phyloP scores from a whole-genome alignment of 352 stramenopile genomes.

The Phytophthora cryptogea region DNA sequence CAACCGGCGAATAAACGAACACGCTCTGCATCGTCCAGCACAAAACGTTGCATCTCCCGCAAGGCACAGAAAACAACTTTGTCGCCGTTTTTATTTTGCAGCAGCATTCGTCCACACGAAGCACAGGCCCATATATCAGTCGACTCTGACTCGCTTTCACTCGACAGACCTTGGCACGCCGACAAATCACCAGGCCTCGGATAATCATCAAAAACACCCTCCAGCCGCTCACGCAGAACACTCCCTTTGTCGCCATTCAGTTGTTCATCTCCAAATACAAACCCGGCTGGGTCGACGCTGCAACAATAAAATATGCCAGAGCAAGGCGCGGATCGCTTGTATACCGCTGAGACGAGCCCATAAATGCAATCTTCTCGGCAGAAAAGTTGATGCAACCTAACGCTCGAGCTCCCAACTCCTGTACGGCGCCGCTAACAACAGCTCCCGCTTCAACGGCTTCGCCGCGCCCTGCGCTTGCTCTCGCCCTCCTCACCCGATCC shows the following conservation, averaged over 20 bases:
- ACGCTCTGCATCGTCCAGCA: no score
- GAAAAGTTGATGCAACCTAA: no score
- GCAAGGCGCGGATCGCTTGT: conserved; percentile 1
- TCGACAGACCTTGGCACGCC: neutral
- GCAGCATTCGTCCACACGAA: neutral
- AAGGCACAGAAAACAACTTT: no score
- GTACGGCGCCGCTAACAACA: no score
- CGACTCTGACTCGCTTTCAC: neutral
- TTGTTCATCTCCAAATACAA: neutral
- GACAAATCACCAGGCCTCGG: neutral
- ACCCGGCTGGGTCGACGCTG: neutral
- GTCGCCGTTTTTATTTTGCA: neutral
- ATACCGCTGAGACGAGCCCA: no score
- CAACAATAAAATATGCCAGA: neutral
- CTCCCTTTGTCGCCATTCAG: neutral
- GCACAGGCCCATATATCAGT: conserved; percentile 3
- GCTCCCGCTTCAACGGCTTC: no score
- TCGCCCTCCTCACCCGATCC: no score
- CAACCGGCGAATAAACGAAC: no score
- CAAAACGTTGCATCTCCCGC: no score
- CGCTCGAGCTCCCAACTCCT: no score
- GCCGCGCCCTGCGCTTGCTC: no score
- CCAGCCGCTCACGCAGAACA: neutral
- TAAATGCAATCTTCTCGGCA: no score
- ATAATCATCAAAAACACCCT: neutral